Evolutionary conservation across 1,284 basidiomycete species (phyloP).

Genomic region (Veloporphyrellus conicus): DNA sequence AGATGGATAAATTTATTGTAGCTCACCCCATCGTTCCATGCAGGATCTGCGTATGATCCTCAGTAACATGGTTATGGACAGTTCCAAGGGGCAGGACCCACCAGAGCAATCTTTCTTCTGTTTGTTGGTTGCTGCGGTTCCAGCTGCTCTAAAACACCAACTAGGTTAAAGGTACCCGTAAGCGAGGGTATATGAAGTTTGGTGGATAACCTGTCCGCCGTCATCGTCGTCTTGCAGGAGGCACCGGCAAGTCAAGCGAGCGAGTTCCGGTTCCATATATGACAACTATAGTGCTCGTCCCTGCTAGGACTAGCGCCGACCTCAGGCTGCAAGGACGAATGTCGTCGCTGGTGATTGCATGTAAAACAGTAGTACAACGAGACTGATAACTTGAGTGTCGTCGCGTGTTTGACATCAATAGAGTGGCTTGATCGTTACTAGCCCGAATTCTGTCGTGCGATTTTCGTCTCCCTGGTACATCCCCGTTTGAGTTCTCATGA

Average conservation of each 20-base stretch:
- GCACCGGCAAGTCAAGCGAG: background rate
- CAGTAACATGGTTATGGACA: slow-evolving; percentile 4
- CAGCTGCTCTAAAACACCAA: slow-evolving; percentile 63
- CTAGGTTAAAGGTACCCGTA: slow-evolving; percentile 46
- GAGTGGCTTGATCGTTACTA: too few species aligned
- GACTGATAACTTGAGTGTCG: background rate
- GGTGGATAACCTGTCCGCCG: slow-evolving; percentile 36
- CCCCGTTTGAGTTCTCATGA: slow-evolving; percentile 12
- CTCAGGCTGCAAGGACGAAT: too few species aligned
- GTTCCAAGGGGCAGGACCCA: slow-evolving; percentile 34
- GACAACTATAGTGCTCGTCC: slow-evolving; percentile 25
- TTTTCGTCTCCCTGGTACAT: too few species aligned
- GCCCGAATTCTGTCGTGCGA: too few species aligned
- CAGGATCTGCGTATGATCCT: slow-evolving; percentile 49
- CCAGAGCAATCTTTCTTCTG: slow-evolving; percentile 64
- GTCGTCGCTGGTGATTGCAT: too few species aligned
- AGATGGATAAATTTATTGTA: background rate
- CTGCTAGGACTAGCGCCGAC: background rate
- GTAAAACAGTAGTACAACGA: too few species aligned
- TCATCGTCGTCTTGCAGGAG: slow-evolving; percentile 30
- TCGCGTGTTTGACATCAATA: too few species aligned
- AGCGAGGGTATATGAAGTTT: slow-evolving; percentile 57
- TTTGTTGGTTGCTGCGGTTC: slow-evolving; percentile 45
- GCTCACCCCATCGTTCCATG: slow-evolving; percentile 74
- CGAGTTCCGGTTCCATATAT: slow-evolving; percentile 18